A percentile compares a stretch with the other conserved stretches of the same genome.
These are phyloP conservation scores for sunflower (Helianthus annuus) DNA, from an alignment of 129 eudicot species.

Conservation along the genomic window HanXRQr2.0-SUNRISE NC_035444.2:143538341-143538840, in stretches of 20 bases:
- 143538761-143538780: slow-evolving; percentile 18
- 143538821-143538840: slow-evolving; percentile 56
- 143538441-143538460: slow-evolving; percentile 62
- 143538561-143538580: slow-evolving; percentile 87
- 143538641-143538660: slow-evolving; percentile 27
- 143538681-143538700: slow-evolving; percentile 70
- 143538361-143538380: slow-evolving; percentile 85
- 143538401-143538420: slow-evolving; percentile 97
- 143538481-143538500: not conserved
- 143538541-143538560: slow-evolving; percentile 83
- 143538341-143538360: slow-evolving; percentile 79
- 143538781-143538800: not conserved
- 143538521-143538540: slow-evolving; percentile 84
- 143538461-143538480: slow-evolving; percentile 12
- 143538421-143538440: slow-evolving; percentile 79
- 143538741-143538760: slow-evolving; percentile 65
- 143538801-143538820: not conserved
- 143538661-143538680: slow-evolving; percentile 81
- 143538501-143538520: not conserved
- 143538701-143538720: slow-evolving; percentile 82
- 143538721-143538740: slow-evolving; percentile 99
- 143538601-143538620: slow-evolving; percentile 2
- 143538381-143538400: slow-evolving; percentile 74
- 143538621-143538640: not conserved
- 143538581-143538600: slow-evolving; percentile 73